These are phyloP conservation scores for Mortierella sp. DNA, from an alignment of 371 early-diverging fungal species.

Conservation along the genomic window DNA sequence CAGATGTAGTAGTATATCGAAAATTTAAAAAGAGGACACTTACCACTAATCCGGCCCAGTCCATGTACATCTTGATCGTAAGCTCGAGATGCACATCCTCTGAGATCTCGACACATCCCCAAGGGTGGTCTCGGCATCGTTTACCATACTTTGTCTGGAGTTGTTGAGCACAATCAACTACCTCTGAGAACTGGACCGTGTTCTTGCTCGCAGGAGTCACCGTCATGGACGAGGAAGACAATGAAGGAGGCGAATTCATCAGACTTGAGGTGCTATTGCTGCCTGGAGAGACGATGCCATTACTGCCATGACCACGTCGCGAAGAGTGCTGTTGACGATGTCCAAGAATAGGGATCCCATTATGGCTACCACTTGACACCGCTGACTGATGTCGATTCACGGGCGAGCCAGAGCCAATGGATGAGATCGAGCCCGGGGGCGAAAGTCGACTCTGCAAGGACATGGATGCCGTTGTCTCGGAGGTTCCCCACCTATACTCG, in stretches of 20 bases:
- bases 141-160: constrained; percentile 39
- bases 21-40: background rate
- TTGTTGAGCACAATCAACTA: constrained; percentile 41
- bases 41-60: constrained; percentile 52
- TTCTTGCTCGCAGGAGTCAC: constrained; percentile 18
- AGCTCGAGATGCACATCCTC: constrained; percentile 43
- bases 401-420: constrained; percentile 32
- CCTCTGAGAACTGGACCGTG: constrained; percentile 47
- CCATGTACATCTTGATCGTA: constrained; percentile 53
- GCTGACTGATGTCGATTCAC: constrained; percentile 9
- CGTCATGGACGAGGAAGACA: background rate
- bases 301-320: constrained; percentile 32
- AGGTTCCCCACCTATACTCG: constrained; percentile 33
- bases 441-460: constrained; percentile 22
- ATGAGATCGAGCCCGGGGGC: constrained; percentile 27
- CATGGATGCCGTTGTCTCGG: constrained; percentile 11
- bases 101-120: constrained; percentile 45
- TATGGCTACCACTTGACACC: too few relatives aligned
- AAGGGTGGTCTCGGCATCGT: constrained; percentile 32
- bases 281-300: constrained; percentile 39
- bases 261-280: background rate
- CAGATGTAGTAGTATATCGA: too few relatives aligned
- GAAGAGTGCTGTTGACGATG: too few relatives aligned
- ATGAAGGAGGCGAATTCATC: background rate
- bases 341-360: too few relatives aligned